phyloP scores from a whole-genome alignment of 73 alveolate species.

The Blepharisma stoltei region DNA sequence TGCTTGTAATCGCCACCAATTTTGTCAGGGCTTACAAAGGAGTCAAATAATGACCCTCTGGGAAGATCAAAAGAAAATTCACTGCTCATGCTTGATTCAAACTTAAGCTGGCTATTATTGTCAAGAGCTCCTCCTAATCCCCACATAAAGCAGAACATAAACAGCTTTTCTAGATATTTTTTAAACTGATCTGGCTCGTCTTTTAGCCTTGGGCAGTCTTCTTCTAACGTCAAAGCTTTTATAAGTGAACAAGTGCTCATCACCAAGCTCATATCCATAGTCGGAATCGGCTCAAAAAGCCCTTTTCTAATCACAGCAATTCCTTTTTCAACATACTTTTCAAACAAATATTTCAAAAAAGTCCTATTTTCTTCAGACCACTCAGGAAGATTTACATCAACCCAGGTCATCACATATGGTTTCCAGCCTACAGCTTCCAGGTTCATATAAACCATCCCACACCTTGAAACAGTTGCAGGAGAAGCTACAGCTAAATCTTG shows the following conservation, averaged over 20 bases:
- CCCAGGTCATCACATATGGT: slow-evolving; percentile 90
- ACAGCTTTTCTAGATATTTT: slow-evolving; percentile 15
- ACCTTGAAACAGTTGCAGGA: slow-evolving; percentile 99
- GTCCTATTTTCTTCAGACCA: slow-evolving; percentile 64
- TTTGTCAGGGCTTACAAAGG: slow-evolving; percentile 21
- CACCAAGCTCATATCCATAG: slow-evolving; percentile 38
- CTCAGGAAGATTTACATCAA: slow-evolving; percentile 93
- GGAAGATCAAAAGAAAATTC: slow-evolving; percentile 22
- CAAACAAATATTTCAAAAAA: slow-evolving; percentile 49
- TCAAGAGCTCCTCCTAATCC: slow-evolving; percentile 25
- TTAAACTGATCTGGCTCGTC: slow-evolving; percentile 19
- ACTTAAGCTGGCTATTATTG: neutral
- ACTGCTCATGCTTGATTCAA: neutral
- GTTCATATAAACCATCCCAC: slow-evolving; percentile 97
- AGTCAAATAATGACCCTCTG: slow-evolving; percentile 26
- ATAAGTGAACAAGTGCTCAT: slow-evolving; percentile 8
- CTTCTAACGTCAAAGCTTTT: slow-evolving; percentile 4
- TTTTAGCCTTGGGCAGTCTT: slow-evolving; percentile 12
- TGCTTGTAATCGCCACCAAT: slow-evolving; percentile 41
- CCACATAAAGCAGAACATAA: slow-evolving; percentile 29
- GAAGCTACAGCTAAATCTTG: slow-evolving; percentile 98
- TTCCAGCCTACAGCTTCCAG: slow-evolving; percentile 94
- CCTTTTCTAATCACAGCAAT: slow-evolving; percentile 23
- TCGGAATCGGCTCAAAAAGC: slow-evolving; percentile 60
- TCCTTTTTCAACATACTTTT: slow-evolving; percentile 26